Evolutionary conservation across 202 grass and related monocot genomes (phyloP).

Genomic region (Zizania palustris): DNA sequence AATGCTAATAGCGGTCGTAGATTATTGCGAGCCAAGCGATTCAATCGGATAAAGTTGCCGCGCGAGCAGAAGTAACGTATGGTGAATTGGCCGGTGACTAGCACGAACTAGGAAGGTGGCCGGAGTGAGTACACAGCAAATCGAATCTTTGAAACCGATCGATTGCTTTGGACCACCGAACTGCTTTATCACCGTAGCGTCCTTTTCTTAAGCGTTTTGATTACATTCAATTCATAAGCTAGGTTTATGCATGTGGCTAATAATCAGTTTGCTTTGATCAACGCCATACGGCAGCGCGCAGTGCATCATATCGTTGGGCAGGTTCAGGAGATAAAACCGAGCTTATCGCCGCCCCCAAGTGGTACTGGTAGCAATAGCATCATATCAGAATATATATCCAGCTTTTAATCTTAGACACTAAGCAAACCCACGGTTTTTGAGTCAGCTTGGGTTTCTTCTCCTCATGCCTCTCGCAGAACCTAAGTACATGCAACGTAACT

Average conservation of each 20-base stretch:
- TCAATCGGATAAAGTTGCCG: slow-evolving; percentile 36
- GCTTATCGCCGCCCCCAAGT: neutral
- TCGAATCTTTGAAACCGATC: slow-evolving; percentile 64
- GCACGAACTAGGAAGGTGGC: no score
- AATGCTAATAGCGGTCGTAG: no score
- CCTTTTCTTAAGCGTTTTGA: slow-evolving; percentile 19
- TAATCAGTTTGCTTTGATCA: neutral
- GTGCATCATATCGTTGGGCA: no score
- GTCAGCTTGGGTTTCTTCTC: no score
- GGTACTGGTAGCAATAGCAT: no score
- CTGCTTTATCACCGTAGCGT: slow-evolving; percentile 32
- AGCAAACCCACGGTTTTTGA: no score
- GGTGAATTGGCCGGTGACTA: no score
- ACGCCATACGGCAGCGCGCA: slow-evolving; percentile 37
- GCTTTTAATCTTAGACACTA: neutral
- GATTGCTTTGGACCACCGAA: slow-evolving; percentile 59
- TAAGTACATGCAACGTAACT: no score
- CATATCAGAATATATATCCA: neutral
- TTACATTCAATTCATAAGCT: neutral
- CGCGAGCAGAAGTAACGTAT: slow-evolving; percentile 35
- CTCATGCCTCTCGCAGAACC: no score
- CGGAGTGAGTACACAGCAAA: neutral
- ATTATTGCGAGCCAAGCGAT: no score
- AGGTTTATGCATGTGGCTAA: slow-evolving; percentile 30
- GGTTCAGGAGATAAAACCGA: neutral